phyloP scores from a whole-genome alignment of 2,329 filamentous ascomycete genomes.

The Colletotrichum phormii region DNA sequence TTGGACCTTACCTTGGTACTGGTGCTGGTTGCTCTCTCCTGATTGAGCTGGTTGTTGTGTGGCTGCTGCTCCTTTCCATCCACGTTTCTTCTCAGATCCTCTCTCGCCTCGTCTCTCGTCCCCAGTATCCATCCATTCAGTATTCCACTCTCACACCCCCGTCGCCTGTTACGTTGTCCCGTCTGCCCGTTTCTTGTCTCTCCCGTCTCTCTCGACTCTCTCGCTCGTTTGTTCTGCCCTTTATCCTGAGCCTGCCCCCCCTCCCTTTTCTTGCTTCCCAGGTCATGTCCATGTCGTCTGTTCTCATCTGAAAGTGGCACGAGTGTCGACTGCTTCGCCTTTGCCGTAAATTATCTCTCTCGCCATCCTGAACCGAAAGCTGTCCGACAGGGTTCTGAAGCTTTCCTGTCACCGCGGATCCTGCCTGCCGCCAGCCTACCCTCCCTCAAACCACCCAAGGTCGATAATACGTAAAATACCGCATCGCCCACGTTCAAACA shows the following conservation, averaged over 20 bases:
- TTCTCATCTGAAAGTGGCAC: conserved; percentile 32
- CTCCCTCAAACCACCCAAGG: background rate
- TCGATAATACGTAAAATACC: conserved; percentile 13
- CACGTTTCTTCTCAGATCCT: background rate
- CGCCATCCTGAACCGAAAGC: conserved; percentile 12
- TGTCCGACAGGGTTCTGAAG: conserved; percentile 22
- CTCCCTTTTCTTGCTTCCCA: conserved; percentile 13
- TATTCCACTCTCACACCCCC: no score
- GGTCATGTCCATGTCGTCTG: conserved; percentile 13
- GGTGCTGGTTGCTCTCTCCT: background rate
- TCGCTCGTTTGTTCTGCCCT: background rate
- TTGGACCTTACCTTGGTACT: background rate
- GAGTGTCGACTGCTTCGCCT: conserved; percentile 16
- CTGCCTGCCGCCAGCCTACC: background rate
- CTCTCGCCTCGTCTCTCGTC: background rate
- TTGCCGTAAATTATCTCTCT: background rate
- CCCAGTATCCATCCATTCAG: no score
- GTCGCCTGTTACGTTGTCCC: no score
- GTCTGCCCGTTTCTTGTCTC: background rate
- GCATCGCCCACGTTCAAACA: background rate
- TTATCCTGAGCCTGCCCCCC: background rate
- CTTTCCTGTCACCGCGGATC: conserved; percentile 9
- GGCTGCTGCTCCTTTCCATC: background rate
- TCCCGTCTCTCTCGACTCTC: background rate
- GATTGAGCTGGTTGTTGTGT: no score